phyloP scores from a whole-genome alignment of 164 flowering plant species.

The Vitis cinerea region DNA sequence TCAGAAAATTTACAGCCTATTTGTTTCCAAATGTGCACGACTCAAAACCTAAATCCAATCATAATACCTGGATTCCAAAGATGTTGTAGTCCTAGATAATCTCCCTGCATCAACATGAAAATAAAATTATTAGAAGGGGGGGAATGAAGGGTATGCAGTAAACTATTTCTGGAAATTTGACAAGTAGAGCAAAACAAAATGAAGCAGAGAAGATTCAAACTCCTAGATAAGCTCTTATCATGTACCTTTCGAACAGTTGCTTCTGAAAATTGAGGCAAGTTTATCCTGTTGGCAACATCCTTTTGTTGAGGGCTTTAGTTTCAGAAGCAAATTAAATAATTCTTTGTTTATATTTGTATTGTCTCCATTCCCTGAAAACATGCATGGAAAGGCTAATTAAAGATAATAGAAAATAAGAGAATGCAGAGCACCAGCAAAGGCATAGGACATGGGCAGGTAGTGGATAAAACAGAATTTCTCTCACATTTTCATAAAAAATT shows the following conservation, averaged over 20 bases:
- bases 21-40: not conserved
- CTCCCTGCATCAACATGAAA: conserved; percentile 31
- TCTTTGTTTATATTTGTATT: conserved; percentile 56
- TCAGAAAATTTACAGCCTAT: not conserved
- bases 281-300: conserved; percentile 31
- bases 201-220: not conserved
- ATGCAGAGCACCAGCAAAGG: not conserved
- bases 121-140: not conserved
- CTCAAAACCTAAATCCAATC: not conserved
- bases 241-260: conserved; percentile 70
- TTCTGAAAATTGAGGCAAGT: conserved; percentile 75
- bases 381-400: no score
- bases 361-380: conserved; percentile 68
- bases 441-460: not conserved
- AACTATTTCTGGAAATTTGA: no score
- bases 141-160: not conserved
- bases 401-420: not conserved
- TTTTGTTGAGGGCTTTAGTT: conserved; percentile 22
- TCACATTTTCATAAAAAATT: no score
- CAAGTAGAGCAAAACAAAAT: not conserved
- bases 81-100: conserved; percentile 4
- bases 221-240: not conserved
- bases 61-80: conserved; percentile 38
- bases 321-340: conserved; percentile 48
- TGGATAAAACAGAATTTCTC: no score